A percentile compares a stretch with the other conserved stretches of the same genome.
Evolutionary conservation across 768 basidiomycete genomes (phyloP).

Genomic region (Exidia glandulosa): DNA sequence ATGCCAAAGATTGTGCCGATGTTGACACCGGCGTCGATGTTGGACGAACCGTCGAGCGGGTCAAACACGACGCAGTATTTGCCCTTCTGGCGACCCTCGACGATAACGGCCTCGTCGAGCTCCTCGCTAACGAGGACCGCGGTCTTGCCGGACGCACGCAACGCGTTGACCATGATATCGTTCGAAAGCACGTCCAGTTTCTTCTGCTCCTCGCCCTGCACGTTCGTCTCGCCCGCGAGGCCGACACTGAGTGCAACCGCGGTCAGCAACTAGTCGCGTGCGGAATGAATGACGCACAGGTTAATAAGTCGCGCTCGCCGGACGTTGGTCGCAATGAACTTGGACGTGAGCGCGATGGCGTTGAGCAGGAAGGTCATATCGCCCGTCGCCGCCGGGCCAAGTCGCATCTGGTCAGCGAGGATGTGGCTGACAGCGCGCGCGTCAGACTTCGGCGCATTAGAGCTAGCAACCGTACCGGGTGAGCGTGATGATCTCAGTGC

Average conservation of each 20-base stretch:
- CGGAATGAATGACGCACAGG: slow-evolving; percentile 47
- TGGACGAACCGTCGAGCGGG: slow-evolving; percentile 90
- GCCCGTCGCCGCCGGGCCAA: slow-evolving; percentile 77
- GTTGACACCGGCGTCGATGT: slow-evolving; percentile 98
- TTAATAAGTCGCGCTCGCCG: slow-evolving; percentile 95
- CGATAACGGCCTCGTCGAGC: slow-evolving; percentile 83
- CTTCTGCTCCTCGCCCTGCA: slow-evolving; percentile 99
- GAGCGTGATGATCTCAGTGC: slow-evolving; percentile 83
- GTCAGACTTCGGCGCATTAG: too few species aligned
- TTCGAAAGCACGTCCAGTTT: slow-evolving; percentile 96
- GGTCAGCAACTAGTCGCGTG: slow-evolving; percentile 1
- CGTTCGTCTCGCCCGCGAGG: slow-evolving; percentile 90
- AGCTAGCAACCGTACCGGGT: slow-evolving; percentile 86
- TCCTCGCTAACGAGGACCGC: slow-evolving; percentile 97
- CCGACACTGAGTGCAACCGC: slow-evolving; percentile 63
- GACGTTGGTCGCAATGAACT: slow-evolving; percentile 97
- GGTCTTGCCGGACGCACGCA: slow-evolving; percentile 92
- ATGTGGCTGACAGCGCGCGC: slow-evolving; percentile 69
- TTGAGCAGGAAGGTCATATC: slow-evolving; percentile 91
- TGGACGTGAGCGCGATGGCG: slow-evolving; percentile 91
- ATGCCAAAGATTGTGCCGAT: slow-evolving; percentile 97
- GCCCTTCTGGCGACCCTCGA: slow-evolving; percentile 69
- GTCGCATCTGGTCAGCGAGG: slow-evolving; percentile 69
- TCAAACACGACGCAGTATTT: slow-evolving; percentile 98
- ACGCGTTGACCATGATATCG: slow-evolving; percentile 98